These are phyloP conservation scores for Lupinus albus DNA, from an alignment of 306 rosid genomes.

Conservation along the genomic window DNA sequence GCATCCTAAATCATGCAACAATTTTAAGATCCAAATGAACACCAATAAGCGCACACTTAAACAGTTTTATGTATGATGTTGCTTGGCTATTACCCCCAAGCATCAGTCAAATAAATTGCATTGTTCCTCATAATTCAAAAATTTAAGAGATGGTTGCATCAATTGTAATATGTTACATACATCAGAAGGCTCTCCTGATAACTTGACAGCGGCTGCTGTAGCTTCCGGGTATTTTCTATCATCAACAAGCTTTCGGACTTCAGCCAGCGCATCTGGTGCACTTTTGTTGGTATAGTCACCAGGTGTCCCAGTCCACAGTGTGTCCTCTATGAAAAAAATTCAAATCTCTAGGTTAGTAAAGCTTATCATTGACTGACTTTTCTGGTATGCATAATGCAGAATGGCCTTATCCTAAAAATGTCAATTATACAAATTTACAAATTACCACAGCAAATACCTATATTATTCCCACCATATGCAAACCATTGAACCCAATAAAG, in stretches of 20 bases:
- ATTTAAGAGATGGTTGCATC: background rate
- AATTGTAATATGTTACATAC: constrained; percentile 42
- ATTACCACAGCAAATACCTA: constrained; percentile 18
- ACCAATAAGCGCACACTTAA: constrained; percentile 23
- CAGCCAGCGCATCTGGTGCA: constrained; percentile 60
- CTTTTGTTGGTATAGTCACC: constrained; percentile 55
- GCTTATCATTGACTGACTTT: background rate
- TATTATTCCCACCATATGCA: background rate
- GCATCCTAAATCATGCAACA: constrained; percentile 22
- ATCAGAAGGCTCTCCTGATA: constrained; percentile 58
- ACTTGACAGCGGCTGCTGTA: constrained; percentile 53
- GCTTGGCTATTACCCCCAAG: constrained; percentile 3
- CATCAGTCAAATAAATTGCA: background rate
- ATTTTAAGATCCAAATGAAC: constrained; percentile 4
- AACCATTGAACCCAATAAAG: constrained; percentile 29
- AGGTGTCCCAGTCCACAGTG: constrained; percentile 84
- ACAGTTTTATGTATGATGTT: constrained; percentile 10
- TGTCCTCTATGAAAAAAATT: constrained; percentile 58
- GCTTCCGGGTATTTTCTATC: constrained; percentile 59
- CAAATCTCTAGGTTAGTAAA: constrained; percentile 24
- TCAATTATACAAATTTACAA: constrained; percentile 1
- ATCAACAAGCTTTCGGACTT: constrained; percentile 66
- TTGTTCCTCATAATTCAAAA: background rate
- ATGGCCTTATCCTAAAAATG: constrained; percentile 14
- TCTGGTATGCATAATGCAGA: constrained; percentile 17